Conservation (phyloP, 345 rosid genomes). For the Raphanus raphanistrum region DNA sequence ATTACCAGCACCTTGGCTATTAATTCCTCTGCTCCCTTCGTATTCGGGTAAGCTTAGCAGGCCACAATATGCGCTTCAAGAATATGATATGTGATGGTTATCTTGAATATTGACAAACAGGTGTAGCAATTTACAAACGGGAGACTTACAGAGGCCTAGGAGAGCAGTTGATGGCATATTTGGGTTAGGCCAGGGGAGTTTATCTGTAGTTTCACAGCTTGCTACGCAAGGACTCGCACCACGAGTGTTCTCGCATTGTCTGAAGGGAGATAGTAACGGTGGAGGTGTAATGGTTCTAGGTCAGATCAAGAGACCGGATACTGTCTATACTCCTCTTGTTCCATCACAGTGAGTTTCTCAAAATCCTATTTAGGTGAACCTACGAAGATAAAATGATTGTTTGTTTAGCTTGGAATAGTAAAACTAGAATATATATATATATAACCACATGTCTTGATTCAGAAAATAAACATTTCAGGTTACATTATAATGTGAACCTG, state of each 20-base stretch:
- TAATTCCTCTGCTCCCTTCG: slow-evolving; percentile 66
- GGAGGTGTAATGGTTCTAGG: slow-evolving; percentile 97
- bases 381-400: neutral
- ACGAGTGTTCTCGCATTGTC: slow-evolving; percentile 84
- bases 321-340: slow-evolving; percentile 84
- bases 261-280: slow-evolving; percentile 69
- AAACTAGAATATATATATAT: slow-evolving; percentile 10
- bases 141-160: slow-evolving; percentile 76
- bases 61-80: neutral
- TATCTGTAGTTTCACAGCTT: slow-evolving; percentile 88
- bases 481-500: slow-evolving; percentile 93
- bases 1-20: slow-evolving; percentile 47
- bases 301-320: slow-evolving; percentile 82
- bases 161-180: slow-evolving; percentile 95
- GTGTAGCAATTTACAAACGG: slow-evolving; percentile 73
- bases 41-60: slow-evolving; percentile 75
- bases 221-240: slow-evolving; percentile 76
- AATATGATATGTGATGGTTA: slow-evolving; percentile 15
- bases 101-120: slow-evolving; percentile 45
- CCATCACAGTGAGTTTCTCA: slow-evolving; percentile 69
- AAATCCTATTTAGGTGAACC: neutral
- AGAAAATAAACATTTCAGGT: slow-evolving; percentile 56
- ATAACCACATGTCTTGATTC: slow-evolving; percentile 29
- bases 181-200: slow-evolving; percentile 84
- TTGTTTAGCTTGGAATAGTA: slow-evolving; percentile 23